Evolutionary conservation across 106 monocot genomes (phyloP).

Genomic region (Allium sativum): DNA sequence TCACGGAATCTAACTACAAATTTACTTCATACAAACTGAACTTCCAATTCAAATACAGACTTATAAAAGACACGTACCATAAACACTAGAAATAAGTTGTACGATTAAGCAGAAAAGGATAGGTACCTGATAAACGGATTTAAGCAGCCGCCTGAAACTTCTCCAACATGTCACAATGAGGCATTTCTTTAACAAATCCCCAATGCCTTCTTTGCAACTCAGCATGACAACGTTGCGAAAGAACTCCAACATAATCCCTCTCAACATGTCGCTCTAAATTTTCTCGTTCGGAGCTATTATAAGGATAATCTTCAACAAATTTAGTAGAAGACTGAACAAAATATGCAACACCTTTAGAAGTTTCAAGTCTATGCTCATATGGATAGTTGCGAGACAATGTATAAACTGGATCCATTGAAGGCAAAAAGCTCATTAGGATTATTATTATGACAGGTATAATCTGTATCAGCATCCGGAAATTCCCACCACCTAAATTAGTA

Average conservation of each 20-base stretch:
- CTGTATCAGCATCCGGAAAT: conserved; percentile 46
- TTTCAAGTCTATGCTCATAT: conserved; percentile 60
- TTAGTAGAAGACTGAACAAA: conserved; percentile 54
- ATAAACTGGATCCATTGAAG: conserved; percentile 69
- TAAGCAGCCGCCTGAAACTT: conserved; percentile 42
- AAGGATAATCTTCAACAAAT: conserved; percentile 79
- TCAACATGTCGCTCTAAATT: conserved; percentile 59
- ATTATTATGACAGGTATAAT: conserved; percentile 70
- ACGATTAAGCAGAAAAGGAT: neutral
- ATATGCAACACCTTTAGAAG: conserved; percentile 53
- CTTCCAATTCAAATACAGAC: too few relatives aligned
- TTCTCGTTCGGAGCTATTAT: conserved; percentile 38
- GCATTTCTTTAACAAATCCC: conserved; percentile 49
- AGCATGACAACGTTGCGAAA: conserved; percentile 67
- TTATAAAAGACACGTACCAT: too few relatives aligned
- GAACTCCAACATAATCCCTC: conserved; percentile 58
- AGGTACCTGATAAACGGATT: neutral
- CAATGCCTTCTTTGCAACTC: conserved; percentile 78
- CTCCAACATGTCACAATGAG: conserved; percentile 79
- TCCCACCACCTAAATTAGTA: conserved; percentile 25
- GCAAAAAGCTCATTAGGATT: conserved; percentile 68
- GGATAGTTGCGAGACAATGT: conserved; percentile 36
- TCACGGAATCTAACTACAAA: too few relatives aligned
- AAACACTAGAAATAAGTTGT: too few relatives aligned
- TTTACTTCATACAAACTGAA: too few relatives aligned